These are phyloP conservation scores for Syzygium grande DNA, from an alignment of 345 rosid species.

Conservation along the genomic window DNA sequence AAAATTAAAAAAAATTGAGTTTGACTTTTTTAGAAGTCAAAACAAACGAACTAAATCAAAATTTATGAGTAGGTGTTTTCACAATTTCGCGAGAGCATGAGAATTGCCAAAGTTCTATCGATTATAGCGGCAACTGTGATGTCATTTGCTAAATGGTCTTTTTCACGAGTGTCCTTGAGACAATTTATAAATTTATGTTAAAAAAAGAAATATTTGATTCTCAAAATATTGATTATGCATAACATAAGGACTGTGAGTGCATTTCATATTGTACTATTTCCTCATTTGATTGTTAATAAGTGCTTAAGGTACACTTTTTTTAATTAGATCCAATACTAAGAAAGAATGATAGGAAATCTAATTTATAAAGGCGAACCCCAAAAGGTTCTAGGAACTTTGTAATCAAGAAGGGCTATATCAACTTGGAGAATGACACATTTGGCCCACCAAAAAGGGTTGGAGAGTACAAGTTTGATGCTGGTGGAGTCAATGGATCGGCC, in stretches of 20 bases:
- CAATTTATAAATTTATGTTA: neutral
- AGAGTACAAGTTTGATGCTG: neutral
- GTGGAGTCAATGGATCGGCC: neutral
- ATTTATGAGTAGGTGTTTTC: accelerated
- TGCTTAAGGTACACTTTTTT: neutral
- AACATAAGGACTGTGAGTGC: neutral
- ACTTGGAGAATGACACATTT: neutral
- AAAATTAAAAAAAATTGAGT: neutral
- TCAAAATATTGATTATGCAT: neutral
- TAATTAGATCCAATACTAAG: neutral
- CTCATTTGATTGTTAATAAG: neutral
- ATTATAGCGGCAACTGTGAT: neutral
- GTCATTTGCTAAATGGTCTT: neutral
- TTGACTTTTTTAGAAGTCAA: no score
- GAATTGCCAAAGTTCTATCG: neutral
- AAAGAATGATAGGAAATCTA: neutral
- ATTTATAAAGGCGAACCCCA: neutral
- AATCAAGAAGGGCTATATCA: neutral
- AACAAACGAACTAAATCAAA: neutral
- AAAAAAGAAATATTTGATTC: neutral
- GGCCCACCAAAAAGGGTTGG: neutral
- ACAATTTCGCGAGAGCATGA: neutral
- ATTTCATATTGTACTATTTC: neutral
- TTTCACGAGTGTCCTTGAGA: neutral
- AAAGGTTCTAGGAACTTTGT: neutral